Conservation (phyloP, 2,329 filamentous ascomycete genomes). For the Claviceps arundinis region DNA sequence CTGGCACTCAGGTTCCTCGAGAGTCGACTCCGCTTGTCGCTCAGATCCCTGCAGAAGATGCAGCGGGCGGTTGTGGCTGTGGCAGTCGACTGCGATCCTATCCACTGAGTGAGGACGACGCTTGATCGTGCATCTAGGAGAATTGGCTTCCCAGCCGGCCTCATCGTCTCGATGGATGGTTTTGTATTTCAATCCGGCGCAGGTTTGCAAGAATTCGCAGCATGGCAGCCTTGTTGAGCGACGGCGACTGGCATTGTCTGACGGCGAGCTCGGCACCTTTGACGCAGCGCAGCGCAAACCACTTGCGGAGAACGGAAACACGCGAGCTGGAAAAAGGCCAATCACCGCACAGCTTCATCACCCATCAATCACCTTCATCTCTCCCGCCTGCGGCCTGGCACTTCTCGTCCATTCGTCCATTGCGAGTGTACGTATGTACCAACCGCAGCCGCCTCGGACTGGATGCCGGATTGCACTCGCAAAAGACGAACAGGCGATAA, state of each 20-base stretch:
- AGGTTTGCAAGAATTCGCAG: no score
- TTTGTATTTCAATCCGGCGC: no score
- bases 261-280: constrained; percentile 7
- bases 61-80: constrained; percentile 7
- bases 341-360: neutral
- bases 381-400: no score
- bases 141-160: neutral
- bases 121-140: neutral
- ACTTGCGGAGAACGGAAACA: neutral
- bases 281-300: constrained; percentile 1
- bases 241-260: neutral
- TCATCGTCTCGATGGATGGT: neutral
- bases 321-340: neutral
- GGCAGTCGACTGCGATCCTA: neutral
- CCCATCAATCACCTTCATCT: no score
- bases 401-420: no score
- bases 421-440: no score
- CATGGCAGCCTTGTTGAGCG: no score
- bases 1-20: constrained; percentile 1
- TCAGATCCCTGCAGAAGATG: constrained; percentile 12
- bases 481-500: neutral
- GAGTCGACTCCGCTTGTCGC: constrained; percentile 5
- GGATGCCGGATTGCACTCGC: no score
- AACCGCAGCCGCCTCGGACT: no score
- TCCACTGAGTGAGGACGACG: neutral